A percentile compares a stretch with the other conserved stretches of the same genome.
These are phyloP conservation scores for Ramichloridium luteum DNA, from an alignment of 2,329 filamentous ascomycete genomes.

Conservation along the genomic window DNA sequence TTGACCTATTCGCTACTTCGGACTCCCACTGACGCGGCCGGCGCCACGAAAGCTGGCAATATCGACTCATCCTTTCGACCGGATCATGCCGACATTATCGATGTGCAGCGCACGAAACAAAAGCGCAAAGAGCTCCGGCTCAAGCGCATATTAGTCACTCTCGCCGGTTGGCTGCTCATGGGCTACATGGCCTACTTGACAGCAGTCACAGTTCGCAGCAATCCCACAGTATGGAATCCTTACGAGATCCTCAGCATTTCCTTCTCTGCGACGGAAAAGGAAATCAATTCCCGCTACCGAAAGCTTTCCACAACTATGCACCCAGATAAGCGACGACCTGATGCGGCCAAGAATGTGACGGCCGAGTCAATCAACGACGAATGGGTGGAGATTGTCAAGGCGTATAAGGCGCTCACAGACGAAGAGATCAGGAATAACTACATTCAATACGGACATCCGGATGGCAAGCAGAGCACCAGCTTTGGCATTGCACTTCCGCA, in stretches of 20 bases:
- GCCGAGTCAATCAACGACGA: slow-evolving; percentile 68
- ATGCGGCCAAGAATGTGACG: slow-evolving; percentile 80
- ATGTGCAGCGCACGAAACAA: slow-evolving; percentile 70
- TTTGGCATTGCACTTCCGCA: slow-evolving; percentile 93
- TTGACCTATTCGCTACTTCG: slow-evolving; percentile 74
- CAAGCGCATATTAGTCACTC: slow-evolving; percentile 67
- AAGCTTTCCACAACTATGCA: slow-evolving; percentile 75
- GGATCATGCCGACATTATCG: slow-evolving; percentile 71
- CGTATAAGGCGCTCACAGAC: slow-evolving; percentile 94
- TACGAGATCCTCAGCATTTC: slow-evolving; percentile 86
- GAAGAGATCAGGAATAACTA: slow-evolving; percentile 97
- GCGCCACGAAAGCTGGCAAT: slow-evolving; percentile 68
- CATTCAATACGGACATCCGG: slow-evolving; percentile 87
- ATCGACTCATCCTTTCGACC: slow-evolving; percentile 74
- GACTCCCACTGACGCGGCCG: slow-evolving; percentile 57
- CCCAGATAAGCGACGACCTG: slow-evolving; percentile 81
- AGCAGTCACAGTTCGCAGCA: slow-evolving; percentile 56
- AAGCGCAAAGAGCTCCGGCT: slow-evolving; percentile 80
- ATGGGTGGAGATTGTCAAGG: slow-evolving; percentile 93
- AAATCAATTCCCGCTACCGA: slow-evolving; percentile 87
- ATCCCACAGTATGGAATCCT: slow-evolving; percentile 82
- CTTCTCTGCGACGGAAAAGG: slow-evolving; percentile 71
- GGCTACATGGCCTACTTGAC: slow-evolving; percentile 89
- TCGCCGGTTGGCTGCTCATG: slow-evolving; percentile 72
- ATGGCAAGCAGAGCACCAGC: slow-evolving; percentile 95